Evolutionary conservation across 2,329 filamentous ascomycete genomes (phyloP), one percentile per base, ranked within the genome.

Genomic region (Fusarium denticulatum): DNA sequence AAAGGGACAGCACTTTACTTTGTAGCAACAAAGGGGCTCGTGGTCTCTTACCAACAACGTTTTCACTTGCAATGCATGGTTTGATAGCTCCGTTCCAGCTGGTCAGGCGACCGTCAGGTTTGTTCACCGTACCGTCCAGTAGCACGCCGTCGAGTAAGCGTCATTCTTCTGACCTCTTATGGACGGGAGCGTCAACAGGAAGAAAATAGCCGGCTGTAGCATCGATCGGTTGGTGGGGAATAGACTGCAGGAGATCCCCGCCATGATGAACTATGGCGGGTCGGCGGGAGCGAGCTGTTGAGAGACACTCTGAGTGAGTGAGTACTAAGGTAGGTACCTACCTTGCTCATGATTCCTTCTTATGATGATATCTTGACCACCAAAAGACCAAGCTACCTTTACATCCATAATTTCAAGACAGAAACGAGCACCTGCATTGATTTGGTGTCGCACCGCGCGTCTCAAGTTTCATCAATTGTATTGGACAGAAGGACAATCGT

Each of bases 91-190:
- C 42, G 58, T 70, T 62, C 59, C 55, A 50, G 71, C 60, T 70
- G 69, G 72, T 74, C 72, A 73, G 69, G 50, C 72, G 72, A 75
- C 69, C 32, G 39, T 58, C 67, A 47, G 45, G 46, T 52, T 64
- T 66, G 40, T 45, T 75, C 72, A 75, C 57, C 56, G 61, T 61
- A 61, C 47, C 45, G 47, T 60, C 76, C 77, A 79, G 77, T 79
- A 69, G 58, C 52, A 78, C 63, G 61, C 64, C 67, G 66, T 72
- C 73, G 76, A 78, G 77, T 78, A 78, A 78, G 77, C 77, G 77
- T 78, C 77, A 78, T 78, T 76, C 43, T 52, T 63, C 69, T 60
- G 68, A 67, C 68, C 65, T 72, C 64, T 69, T 76, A 77, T 77
- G 76, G 77, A 62, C 67, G 68, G 61, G 67, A 69, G 36, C 60